Evolutionary conservation across 2,329 filamentous ascomycete species (phyloP).

Genomic region (Cercospora sojina): DNA sequence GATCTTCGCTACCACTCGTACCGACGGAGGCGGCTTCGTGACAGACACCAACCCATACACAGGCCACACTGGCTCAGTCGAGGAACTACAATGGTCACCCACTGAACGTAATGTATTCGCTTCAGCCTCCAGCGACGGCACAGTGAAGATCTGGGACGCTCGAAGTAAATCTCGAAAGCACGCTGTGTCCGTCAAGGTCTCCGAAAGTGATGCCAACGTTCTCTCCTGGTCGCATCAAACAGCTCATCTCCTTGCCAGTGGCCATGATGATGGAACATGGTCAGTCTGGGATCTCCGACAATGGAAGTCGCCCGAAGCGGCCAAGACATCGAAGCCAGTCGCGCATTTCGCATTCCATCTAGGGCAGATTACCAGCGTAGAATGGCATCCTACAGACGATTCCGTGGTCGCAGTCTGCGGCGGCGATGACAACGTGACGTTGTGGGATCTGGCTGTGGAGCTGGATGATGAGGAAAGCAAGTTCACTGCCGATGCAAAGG

Average conservation of each 20-base stretch:
- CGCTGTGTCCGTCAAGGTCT: conserved; percentile 84
- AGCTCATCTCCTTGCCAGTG: conserved; percentile 83
- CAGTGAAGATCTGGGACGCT: conserved; percentile 93
- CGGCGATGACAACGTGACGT: conserved; percentile 87
- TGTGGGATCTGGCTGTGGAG: conserved; percentile 97
- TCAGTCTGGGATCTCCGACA: conserved; percentile 93
- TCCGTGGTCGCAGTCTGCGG: conserved; percentile 90
- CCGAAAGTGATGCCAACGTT: conserved; percentile 86
- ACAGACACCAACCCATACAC: conserved; percentile 81
- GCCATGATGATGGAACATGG: conserved; percentile 91
- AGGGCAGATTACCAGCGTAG: conserved; percentile 90
- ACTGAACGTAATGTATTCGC: conserved; percentile 91
- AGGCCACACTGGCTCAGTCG: conserved; percentile 80
- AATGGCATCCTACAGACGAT: conserved; percentile 98
- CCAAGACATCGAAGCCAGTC: conserved; percentile 69
- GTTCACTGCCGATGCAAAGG: conserved; percentile 80
- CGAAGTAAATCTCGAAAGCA: conserved; percentile 84
- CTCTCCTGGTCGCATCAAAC: conserved; percentile 93
- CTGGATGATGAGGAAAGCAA: conserved; percentile 94
- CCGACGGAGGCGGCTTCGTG: conserved; percentile 83
- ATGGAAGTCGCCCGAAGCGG: conserved; percentile 66
- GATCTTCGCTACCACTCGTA: conserved; percentile 84
- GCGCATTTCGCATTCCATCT: conserved; percentile 94
- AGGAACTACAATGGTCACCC: conserved; percentile 96
- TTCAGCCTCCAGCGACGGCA: conserved; percentile 90